Percentiles rank a stretch among this genome's conserved stretches.
Evolutionary conservation across 2,329 filamentous ascomycete species (phyloP).

Genomic region (Talaromyces sp.): DNA sequence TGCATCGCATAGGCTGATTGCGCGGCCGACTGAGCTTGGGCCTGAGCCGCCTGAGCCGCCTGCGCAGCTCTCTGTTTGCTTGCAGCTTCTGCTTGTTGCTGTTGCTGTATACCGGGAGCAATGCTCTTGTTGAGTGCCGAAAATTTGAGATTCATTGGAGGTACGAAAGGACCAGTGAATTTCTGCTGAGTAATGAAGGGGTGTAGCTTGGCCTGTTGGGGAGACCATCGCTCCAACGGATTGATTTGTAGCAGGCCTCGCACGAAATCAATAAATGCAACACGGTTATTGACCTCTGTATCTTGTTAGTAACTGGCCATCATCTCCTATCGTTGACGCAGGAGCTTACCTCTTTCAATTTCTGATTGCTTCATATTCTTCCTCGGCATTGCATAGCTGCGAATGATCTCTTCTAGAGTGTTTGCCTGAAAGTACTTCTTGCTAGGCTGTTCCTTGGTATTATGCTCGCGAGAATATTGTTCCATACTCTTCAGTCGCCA

Average conservation of each 20-base stretch:
- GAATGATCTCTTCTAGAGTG: constrained; percentile 93
- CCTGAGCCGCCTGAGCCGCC: constrained; percentile 49
- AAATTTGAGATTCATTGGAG: constrained; percentile 92
- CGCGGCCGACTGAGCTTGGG: constrained; percentile 64
- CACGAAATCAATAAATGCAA: constrained; percentile 97
- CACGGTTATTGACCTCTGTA: constrained; percentile 94
- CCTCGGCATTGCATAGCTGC: constrained; percentile 94
- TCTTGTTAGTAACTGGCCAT: constrained; percentile 15
- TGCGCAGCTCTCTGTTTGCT: constrained; percentile 80
- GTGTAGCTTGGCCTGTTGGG: constrained; percentile 93
- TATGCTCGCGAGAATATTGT: constrained; percentile 92
- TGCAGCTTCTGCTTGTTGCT: constrained; percentile 88
- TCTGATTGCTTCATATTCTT: constrained; percentile 99
- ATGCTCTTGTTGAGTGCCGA: constrained; percentile 81
- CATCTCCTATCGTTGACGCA: constrained; percentile 9
- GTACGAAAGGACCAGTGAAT: constrained; percentile 92
- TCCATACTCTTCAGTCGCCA: constrained; percentile 97
- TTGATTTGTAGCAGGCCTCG: constrained; percentile 90
- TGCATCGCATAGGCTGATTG: constrained; percentile 67
- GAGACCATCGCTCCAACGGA: constrained; percentile 93
- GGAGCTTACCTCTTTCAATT: constrained; percentile 79
- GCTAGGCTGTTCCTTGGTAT: constrained; percentile 96
- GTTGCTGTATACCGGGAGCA: constrained; percentile 89
- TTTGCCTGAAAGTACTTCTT: constrained; percentile 99
- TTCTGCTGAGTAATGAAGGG: constrained; percentile 99